A percentile compares a stretch with the other conserved stretches of the same genome.
phyloP scores from a whole-genome alignment of 2,329 filamentous ascomycete species.

The Thermothelomyces thermophilus region DNA sequence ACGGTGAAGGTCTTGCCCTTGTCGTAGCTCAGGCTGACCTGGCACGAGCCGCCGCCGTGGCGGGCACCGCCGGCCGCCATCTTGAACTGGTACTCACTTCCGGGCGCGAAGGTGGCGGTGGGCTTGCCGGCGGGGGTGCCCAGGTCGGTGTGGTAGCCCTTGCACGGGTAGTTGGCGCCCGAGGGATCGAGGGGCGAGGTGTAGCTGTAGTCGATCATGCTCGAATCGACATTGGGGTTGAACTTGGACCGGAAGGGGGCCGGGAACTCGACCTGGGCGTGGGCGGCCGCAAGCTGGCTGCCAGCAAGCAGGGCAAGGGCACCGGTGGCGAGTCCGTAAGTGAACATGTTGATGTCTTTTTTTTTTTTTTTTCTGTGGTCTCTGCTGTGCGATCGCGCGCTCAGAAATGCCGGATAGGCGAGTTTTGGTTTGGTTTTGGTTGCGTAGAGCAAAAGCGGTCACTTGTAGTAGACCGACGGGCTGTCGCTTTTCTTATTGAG shows the following conservation, averaged over 20 bases:
- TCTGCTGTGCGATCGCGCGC: conserved; percentile 11
- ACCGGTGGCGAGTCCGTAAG: conserved; percentile 35
- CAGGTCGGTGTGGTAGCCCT: conserved; percentile 50
- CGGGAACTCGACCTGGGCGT: conserved; percentile 52
- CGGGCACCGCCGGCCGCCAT: conserved; percentile 51
- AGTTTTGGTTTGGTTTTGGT: conserved; percentile 1
- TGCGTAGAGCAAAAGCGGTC: conserved; percentile 15
- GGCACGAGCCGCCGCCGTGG: conserved; percentile 69
- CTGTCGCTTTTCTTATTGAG: conserved; percentile 14
- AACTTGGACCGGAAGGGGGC: conserved; percentile 47
- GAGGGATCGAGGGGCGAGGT: conserved; percentile 55
- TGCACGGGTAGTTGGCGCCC: conserved; percentile 69
- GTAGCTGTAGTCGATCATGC: conserved; percentile 63
- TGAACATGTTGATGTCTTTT: conserved; percentile 35
- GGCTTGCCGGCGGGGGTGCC: conserved; percentile 44
- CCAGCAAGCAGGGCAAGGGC: conserved; percentile 35
- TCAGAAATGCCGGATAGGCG: conserved; percentile 18
- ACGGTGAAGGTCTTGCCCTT: conserved; percentile 64
- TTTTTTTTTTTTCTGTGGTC: conserved; percentile 10
- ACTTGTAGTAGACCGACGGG: conserved; percentile 7
- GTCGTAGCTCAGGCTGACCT: conserved; percentile 69
- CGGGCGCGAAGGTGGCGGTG: conserved; percentile 56
- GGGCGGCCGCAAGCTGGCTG: conserved; percentile 37
- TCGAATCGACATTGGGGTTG: conserved; percentile 42
- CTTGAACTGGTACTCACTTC: conserved; percentile 55